Evolutionary conservation across 1,139 yeast species (phyloP).

Genomic region (Saccharomycopsis hybrid): DNA sequence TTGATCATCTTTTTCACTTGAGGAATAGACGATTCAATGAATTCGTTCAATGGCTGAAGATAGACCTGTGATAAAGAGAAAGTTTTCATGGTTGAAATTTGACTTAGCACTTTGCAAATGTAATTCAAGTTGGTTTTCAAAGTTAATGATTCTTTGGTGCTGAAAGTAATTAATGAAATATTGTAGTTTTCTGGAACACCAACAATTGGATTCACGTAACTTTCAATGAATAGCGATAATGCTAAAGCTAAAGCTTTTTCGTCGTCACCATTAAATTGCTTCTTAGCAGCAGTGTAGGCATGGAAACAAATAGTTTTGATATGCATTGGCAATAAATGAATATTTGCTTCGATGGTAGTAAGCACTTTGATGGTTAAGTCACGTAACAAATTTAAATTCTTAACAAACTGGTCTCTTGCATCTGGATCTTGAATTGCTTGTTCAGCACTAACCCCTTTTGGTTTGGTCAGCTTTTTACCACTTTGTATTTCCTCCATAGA

Average conservation of each 20-base stretch:
- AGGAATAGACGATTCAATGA: constrained; percentile 46
- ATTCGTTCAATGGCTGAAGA: constrained; percentile 76
- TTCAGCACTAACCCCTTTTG: constrained; percentile 46
- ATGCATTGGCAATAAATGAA: constrained; percentile 55
- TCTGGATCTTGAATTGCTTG: constrained; percentile 73
- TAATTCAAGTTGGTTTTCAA: constrained; percentile 49
- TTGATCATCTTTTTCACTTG: constrained; percentile 40
- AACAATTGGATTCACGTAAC: constrained; percentile 58
- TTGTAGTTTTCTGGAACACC: constrained; percentile 67
- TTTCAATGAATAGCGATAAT: constrained; percentile 54
- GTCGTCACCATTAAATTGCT: constrained; percentile 41
- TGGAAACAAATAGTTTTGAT: constrained; percentile 42
- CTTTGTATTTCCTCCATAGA: constrained; percentile 41
- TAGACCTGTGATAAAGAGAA: constrained; percentile 59
- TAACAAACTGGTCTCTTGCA: constrained; percentile 62
- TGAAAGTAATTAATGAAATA: constrained; percentile 30
- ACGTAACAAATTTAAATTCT: constrained; percentile 68
- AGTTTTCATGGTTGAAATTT: constrained; percentile 59
- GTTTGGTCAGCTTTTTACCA: constrained; percentile 36
- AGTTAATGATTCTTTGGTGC: constrained; percentile 27
- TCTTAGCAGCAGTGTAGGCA: constrained; percentile 31
- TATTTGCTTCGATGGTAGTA: constrained; percentile 37
- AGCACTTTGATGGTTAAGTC: constrained; percentile 60
- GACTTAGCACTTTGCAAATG: constrained; percentile 55
- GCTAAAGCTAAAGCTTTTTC: constrained; percentile 33